Conservation (phyloP, 2,329 filamentous ascomycete species). For the Aspergillus eucalypticola region DNA sequence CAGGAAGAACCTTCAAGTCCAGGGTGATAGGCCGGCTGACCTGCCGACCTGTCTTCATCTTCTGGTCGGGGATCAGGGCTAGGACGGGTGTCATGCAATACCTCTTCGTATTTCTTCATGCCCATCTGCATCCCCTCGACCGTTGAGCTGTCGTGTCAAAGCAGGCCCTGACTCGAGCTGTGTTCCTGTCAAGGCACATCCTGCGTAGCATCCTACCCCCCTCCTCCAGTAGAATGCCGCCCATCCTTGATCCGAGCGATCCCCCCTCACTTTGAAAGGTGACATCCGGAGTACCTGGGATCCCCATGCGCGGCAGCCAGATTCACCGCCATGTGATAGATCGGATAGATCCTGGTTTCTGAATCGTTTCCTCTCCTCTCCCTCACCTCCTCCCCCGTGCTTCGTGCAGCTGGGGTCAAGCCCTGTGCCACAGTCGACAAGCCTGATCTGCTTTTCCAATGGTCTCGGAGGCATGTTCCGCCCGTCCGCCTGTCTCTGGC, state of each 20-base stretch:
- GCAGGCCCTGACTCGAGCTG: not conserved
- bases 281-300: conserved; percentile 9
- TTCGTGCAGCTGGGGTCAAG: conserved; percentile 12
- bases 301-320: conserved; percentile 12
- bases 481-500: not conserved
- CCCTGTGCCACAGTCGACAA: not conserved
- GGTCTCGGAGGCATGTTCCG: not conserved
- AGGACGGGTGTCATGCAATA: conserved; percentile 3
- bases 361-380: not conserved
- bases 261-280: conserved; percentile 10
- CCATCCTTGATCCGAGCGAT: not conserved
- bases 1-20: not conserved
- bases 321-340: conserved; percentile 37
- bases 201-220: not conserved
- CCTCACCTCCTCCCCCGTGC: conserved; percentile 12
- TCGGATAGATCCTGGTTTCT: conserved; percentile 20
- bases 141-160: conserved; percentile 7
- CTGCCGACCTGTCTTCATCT: not conserved
- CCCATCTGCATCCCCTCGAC: not conserved
- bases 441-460: not conserved
- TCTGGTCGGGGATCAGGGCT: not conserved
- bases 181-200: conserved; percentile 2
- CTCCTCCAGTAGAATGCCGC: not conserved
- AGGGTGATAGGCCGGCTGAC: not conserved
- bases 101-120: conserved; percentile 9